Conservation (phyloP, 2,329 filamentous ascomycete species). For the Geosmithia flava region DNA sequence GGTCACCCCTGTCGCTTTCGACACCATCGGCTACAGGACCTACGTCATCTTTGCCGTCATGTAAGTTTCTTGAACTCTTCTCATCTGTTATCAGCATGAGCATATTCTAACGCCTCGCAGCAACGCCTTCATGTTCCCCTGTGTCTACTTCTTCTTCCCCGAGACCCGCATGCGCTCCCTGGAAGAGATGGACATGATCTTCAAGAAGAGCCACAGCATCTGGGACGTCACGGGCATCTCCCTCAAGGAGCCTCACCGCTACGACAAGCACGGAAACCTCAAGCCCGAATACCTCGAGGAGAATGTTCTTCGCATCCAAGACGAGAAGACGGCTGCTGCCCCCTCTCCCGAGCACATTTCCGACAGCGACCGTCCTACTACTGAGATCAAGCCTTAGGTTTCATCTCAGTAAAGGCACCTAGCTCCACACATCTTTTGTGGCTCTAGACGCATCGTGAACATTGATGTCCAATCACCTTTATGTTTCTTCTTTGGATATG, state of each 20-base stretch:
- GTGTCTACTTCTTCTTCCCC: slow-evolving; percentile 28
- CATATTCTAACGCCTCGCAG: neutral
- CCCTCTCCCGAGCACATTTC: neutral
- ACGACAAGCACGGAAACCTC: slow-evolving; percentile 1
- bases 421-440: too few relatives aligned
- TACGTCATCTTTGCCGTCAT: slow-evolving; percentile 25
- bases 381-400: slow-evolving; percentile 38
- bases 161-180: slow-evolving; percentile 32
- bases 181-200: slow-evolving; percentile 46
- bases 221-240: neutral
- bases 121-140: neutral
- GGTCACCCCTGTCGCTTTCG: slow-evolving; percentile 49
- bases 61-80: slow-evolving; percentile 15
- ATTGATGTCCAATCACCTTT: too few relatives aligned
- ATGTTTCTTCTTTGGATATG: slow-evolving; percentile 34
- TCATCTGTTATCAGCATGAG: too few relatives aligned
- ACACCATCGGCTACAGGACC: slow-evolving; percentile 39
- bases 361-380: neutral
- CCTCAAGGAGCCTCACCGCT: neutral
- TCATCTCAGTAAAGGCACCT: too few relatives aligned
- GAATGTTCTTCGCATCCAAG: neutral
- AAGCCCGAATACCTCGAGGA: neutral
- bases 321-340: neutral
- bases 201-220: slow-evolving; percentile 6
- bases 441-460: neutral